Percentiles rank a stretch among this genome's conserved stretches.
Conservation (phyloP, 768 basidiomycete species). For the Russula earlei region DNA sequence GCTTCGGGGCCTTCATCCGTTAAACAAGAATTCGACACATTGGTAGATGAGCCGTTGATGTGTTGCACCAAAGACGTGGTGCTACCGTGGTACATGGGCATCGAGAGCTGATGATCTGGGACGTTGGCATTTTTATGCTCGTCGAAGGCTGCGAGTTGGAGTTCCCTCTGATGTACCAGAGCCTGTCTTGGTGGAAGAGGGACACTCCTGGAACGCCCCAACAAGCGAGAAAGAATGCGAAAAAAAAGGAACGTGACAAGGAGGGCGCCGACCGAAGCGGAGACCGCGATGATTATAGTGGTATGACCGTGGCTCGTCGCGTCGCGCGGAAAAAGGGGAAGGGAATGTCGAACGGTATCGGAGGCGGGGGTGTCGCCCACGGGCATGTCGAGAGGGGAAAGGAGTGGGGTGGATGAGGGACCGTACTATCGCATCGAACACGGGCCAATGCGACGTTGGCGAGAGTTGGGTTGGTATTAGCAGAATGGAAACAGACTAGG, state of each 20-base stretch:
- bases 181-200: slow-evolving; percentile 61
- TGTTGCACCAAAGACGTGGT: slow-evolving; percentile 27
- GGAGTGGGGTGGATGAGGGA: not conserved
- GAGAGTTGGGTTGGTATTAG: too few species aligned
- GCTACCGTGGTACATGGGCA: slow-evolving; percentile 26
- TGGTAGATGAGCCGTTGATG: slow-evolving; percentile 8
- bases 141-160: slow-evolving; percentile 36
- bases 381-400: not conserved
- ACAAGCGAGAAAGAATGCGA: slow-evolving; percentile 31
- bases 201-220: slow-evolving; percentile 25
- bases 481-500: too few species aligned
- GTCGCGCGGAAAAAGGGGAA: slow-evolving; percentile 3
- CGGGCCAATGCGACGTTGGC: not conserved
- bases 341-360: not conserved
- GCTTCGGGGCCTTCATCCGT: not conserved
- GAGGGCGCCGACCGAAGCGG: slow-evolving; percentile 34
- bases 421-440: not conserved
- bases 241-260: slow-evolving; percentile 31
- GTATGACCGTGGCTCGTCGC: slow-evolving; percentile 16
- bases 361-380: not conserved
- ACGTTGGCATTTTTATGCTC: slow-evolving; percentile 21
- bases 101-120: slow-evolving; percentile 17
- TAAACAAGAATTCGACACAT: slow-evolving; percentile 15
- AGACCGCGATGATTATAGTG: slow-evolving; percentile 42
- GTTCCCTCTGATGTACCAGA: slow-evolving; percentile 51